phyloP scores from a whole-genome alignment of 2,329 filamentous ascomycete genomes.

The Zymoseptoria brevis region DNA sequence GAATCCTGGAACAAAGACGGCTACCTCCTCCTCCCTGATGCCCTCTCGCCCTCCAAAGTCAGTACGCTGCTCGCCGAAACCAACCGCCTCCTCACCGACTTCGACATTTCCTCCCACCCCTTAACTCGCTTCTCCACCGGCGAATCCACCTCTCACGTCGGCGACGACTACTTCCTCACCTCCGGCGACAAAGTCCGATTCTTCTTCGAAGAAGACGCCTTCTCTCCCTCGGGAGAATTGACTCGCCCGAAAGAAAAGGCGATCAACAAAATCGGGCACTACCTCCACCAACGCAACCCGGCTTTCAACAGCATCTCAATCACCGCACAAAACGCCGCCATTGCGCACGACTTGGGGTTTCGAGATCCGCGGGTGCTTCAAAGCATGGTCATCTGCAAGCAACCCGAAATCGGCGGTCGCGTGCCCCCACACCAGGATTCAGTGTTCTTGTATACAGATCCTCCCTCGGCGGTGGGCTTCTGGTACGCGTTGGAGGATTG shows the following conservation, averaged over 20 bases:
- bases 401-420: slow-evolving; percentile 87
- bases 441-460: slow-evolving; percentile 84
- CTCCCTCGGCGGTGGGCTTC: slow-evolving; percentile 84
- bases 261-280: slow-evolving; percentile 62
- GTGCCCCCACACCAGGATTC: slow-evolving; percentile 89
- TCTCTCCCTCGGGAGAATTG: slow-evolving; percentile 56
- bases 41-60: slow-evolving; percentile 60
- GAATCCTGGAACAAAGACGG: slow-evolving; percentile 70
- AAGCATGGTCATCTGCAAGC: slow-evolving; percentile 98
- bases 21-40: slow-evolving; percentile 79
- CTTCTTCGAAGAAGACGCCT: slow-evolving; percentile 96
- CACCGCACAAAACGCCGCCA: slow-evolving; percentile 48
- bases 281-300: slow-evolving; percentile 41
- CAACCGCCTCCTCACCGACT: slow-evolving; percentile 61
- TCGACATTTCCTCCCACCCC: slow-evolving; percentile 76
- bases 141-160: slow-evolving; percentile 66
- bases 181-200: slow-evolving; percentile 90
- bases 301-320: slow-evolving; percentile 45
- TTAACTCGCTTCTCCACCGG: slow-evolving; percentile 92
- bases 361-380: slow-evolving; percentile 70
- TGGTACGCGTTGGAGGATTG: slow-evolving; percentile 97
- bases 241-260: slow-evolving; percentile 72
- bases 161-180: slow-evolving; percentile 86
- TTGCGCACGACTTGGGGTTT: slow-evolving; percentile 67
- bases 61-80: slow-evolving; percentile 66